A percentile compares a stretch with the other conserved stretches of the same genome.
phyloP scores from a whole-genome alignment of 163 green algal genomes.

The Chloromonas sp. region DNA sequence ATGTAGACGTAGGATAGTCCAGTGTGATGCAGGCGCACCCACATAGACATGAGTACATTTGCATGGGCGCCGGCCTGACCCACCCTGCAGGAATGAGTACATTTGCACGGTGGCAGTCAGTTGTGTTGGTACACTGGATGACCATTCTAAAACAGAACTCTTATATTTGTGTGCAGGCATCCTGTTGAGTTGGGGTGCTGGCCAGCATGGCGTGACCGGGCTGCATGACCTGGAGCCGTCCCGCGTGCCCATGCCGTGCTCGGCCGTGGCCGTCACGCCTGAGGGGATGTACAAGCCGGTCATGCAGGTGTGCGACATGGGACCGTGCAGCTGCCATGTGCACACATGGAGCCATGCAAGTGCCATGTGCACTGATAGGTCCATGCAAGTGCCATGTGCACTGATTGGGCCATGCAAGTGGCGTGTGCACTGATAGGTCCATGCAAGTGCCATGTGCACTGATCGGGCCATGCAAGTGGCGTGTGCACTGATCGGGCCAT shows the following conservation, averaged over 20 bases:
- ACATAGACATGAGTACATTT: neutral
- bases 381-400: neutral
- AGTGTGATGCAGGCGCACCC: neutral
- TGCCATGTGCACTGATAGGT: neutral
- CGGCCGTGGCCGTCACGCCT: neutral
- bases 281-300: neutral
- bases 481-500: too few species aligned
- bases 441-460: neutral
- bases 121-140: neutral
- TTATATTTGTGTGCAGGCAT: neutral
- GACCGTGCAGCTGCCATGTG: neutral
- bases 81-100: too few species aligned
- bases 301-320: neutral
- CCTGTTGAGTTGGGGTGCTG: neutral
- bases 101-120: neutral
- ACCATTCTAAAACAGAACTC: too few species aligned
- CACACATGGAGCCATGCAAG: neutral
- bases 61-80: too few species aligned
- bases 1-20: neutral
- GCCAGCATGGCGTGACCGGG: neutral
- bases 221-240: neutral
- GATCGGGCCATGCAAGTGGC: neutral
- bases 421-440: neutral
- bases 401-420: neutral
- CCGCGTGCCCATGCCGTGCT: neutral